Evolutionary conservation across 2,329 filamentous ascomycete species (phyloP).

Genomic region (Apiospora aurea): DNA sequence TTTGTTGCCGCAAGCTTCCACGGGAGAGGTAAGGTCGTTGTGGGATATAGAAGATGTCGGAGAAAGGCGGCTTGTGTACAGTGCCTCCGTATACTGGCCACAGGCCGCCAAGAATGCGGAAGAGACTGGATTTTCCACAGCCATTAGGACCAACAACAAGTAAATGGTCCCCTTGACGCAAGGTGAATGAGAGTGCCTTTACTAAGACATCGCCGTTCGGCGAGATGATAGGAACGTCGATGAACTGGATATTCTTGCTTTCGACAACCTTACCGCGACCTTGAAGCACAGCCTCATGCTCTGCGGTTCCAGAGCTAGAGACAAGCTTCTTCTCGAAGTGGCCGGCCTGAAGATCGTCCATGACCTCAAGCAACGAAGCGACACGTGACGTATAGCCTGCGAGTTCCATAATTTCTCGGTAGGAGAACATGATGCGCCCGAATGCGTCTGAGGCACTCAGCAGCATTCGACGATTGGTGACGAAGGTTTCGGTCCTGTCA

Average conservation of each 20-base stretch:
- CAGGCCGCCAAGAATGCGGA: constrained; percentile 92
- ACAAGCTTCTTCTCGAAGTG: constrained; percentile 97
- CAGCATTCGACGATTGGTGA: constrained; percentile 92
- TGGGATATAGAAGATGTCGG: constrained; percentile 97
- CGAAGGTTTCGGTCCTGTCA: constrained; percentile 78
- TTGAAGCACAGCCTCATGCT: constrained; percentile 82
- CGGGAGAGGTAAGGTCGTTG: constrained; percentile 93
- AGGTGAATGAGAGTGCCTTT: constrained; percentile 83
- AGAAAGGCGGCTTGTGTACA: constrained; percentile 88
- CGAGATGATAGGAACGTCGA: constrained; percentile 84
- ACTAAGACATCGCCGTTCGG: constrained; percentile 95
- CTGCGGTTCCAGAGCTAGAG: constrained; percentile 81
- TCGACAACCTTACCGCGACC: constrained; percentile 84
- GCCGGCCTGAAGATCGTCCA: constrained; percentile 89
- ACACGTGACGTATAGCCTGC: constrained; percentile 96
- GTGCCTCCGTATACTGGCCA: constrained; percentile 98
- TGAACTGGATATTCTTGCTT: constrained; percentile 59
- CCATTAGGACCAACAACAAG: constrained; percentile 96
- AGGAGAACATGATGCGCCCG: constrained; percentile 95
- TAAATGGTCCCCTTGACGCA: constrained; percentile 86
- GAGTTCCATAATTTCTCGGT: constrained; percentile 95
- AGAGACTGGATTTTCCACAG: constrained; percentile 94
- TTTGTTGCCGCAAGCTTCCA: constrained; percentile 92
- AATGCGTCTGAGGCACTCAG: constrained; percentile 95
- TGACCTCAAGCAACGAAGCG: constrained; percentile 87